Conservation (phyloP, 345 rosid species). For the Populus euphratica region DNA sequence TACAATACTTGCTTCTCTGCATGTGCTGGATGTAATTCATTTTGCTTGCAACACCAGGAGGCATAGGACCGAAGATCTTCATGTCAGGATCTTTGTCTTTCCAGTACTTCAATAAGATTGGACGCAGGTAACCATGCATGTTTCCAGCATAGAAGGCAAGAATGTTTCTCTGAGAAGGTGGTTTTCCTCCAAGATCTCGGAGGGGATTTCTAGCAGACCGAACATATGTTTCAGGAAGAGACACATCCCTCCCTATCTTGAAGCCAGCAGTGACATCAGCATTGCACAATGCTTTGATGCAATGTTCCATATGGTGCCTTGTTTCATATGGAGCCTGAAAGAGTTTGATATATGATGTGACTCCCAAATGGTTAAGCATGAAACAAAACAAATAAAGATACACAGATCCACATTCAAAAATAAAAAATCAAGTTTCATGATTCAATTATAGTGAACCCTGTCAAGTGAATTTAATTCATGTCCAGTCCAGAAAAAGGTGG, state of each 20-base stretch:
- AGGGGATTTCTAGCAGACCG: conserved; percentile 90
- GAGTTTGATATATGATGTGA: background rate
- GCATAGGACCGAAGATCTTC: conserved; percentile 81
- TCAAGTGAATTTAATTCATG: too few species aligned
- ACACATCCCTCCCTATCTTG: conserved; percentile 92
- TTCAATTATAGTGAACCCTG: too few species aligned
- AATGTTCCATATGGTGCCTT: conserved; percentile 94
- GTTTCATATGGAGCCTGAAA: conserved; percentile 96
- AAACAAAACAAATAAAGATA: background rate
- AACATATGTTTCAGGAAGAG: conserved; percentile 91
- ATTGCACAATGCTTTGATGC: conserved; percentile 94
- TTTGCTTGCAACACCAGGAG: conserved; percentile 85
- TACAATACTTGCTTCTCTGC: conserved; percentile 91
- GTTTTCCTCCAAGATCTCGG: conserved; percentile 85
- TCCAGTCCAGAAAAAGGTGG: too few species aligned
- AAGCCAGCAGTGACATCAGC: conserved; percentile 81
- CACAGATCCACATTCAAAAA: background rate
- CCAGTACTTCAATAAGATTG: conserved; percentile 69
- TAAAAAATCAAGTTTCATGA: too few species aligned
- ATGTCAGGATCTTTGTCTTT: conserved; percentile 77
- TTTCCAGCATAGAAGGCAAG: conserved; percentile 94
- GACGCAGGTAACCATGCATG: conserved; percentile 78
- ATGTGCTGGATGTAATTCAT: conserved; percentile 84
- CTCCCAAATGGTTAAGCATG: background rate
- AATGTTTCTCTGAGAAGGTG: conserved; percentile 54